Evolutionary conservation across 2,329 filamentous ascomycete species (phyloP), one percentile per base, ranked within the genome.

Genomic region (Myriosclerotinia curreyana): DNA sequence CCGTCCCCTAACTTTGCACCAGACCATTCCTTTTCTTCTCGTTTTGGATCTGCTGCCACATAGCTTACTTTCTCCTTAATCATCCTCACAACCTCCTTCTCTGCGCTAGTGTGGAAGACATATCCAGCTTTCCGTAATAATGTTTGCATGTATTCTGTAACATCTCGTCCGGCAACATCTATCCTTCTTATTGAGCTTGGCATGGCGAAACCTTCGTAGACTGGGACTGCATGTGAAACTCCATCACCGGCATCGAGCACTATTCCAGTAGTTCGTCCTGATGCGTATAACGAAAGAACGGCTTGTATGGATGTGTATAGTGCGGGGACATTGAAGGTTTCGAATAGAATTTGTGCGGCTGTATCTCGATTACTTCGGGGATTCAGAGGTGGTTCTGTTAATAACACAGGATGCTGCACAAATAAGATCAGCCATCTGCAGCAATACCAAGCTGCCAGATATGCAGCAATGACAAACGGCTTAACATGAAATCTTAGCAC

Each of bases 181-280:
- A 99, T 97, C 69, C 95, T 84, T 69, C 93, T 86, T 78, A 99
- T 97, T 76, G 91, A 95, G 77, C 91, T 96, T 14, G 92, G 91
- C 78, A 99, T 96, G 8, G 95, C 92, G 75, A 99, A 99, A 0
- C 95, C 95, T 75, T 99, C 94, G 77, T 96, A 99, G 28, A 99
- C 95, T 0, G 95, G 95, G 5, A 99, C 95, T 0, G 95, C 93
- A 74, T 99, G 95, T 49, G 94, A 97, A 50, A 99, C 95, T 38
- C 95, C 95, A 75, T 99, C 95, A 64, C 95, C 95, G 22, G 92
- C 89, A 77, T 99, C 95, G 54, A 99, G 84, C 15, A 99, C 95
- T 67, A 98, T 92, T 71, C 95, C 95, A 5, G 95, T 98, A 31
- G 95, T 98, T 71, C 95, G 89, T 28, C 95, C 95, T 63, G 92